Conservation (phyloP, 306 rosid species). For the Quercus rubra region DNA sequence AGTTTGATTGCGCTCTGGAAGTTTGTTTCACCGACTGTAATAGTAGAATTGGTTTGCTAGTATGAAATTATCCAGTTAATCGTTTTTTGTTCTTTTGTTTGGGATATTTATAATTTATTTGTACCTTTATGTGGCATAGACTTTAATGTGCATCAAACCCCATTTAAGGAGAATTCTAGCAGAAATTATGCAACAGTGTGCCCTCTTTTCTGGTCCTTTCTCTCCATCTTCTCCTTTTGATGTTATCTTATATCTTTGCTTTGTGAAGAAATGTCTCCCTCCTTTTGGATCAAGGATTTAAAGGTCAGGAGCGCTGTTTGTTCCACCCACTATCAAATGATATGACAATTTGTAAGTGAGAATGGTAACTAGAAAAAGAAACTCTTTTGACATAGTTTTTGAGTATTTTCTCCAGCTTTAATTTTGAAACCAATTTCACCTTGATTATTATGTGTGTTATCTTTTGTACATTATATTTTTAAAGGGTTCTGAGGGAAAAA, state of each 20-base stretch:
- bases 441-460: background rate
- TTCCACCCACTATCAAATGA: slow-evolving; percentile 96
- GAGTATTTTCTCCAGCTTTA: background rate
- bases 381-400: background rate
- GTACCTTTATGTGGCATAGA: background rate
- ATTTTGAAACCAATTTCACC: background rate
- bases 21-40: too few relatives aligned
- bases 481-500: too few relatives aligned
- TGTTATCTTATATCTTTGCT: slow-evolving; percentile 10
- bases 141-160: background rate
- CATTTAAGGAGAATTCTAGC: background rate
- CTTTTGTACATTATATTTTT: background rate
- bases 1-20: background rate
- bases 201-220: background rate
- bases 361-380: background rate
- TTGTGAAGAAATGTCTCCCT: slow-evolving; percentile 77
- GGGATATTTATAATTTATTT: background rate
- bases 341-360: slow-evolving; percentile 76
- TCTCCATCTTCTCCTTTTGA: background rate
- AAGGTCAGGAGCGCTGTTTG: slow-evolving; percentile 63
- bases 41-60: too few relatives aligned
- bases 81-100: background rate
- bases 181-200: background rate
- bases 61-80: background rate
- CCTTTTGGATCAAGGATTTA: slow-evolving; percentile 84